Evolutionary conservation across 768 basidiomycete genomes (phyloP).

Genomic region (Tricholoma sp.): DNA sequence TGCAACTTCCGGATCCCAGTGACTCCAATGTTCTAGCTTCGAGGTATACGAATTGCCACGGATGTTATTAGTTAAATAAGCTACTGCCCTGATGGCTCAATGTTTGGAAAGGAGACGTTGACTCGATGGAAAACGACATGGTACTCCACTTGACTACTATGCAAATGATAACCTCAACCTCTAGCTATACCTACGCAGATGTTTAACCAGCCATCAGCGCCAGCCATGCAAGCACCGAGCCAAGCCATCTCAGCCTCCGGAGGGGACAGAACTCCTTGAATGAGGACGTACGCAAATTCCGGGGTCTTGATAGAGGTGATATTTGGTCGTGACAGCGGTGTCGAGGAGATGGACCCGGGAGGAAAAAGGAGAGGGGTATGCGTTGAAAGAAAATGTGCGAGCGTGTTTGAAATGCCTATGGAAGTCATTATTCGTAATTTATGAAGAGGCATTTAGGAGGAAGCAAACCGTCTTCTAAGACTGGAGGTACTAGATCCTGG

Average conservation of each 20-base stretch:
- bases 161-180: background rate
- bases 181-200: slow-evolving; percentile 67
- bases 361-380: slow-evolving; percentile 82
- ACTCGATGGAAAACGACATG: too few species aligned
- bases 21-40: too few species aligned
- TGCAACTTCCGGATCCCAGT: too few species aligned
- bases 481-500: slow-evolving; percentile 83
- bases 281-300: slow-evolving; percentile 68
- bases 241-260: slow-evolving; percentile 88
- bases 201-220: slow-evolving; percentile 94
- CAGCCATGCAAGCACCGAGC: slow-evolving; percentile 88
- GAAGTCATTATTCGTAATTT: slow-evolving; percentile 2
- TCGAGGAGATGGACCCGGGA: slow-evolving; percentile 38
- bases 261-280: slow-evolving; percentile 83
- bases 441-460: background rate
- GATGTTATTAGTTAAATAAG: too few species aligned
- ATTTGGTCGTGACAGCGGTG: slow-evolving; percentile 37
- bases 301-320: slow-evolving; percentile 31
- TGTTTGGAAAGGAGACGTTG: too few species aligned
- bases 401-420: slow-evolving; percentile 65
- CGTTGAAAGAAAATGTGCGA: slow-evolving; percentile 60
- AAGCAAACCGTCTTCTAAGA: slow-evolving; percentile 63
- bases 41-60: too few species aligned
- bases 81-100: background rate
- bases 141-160: too few species aligned